Conservation (phyloP, 371 early-diverging fungal species). For the Amoeboradix gromovi region DNA sequence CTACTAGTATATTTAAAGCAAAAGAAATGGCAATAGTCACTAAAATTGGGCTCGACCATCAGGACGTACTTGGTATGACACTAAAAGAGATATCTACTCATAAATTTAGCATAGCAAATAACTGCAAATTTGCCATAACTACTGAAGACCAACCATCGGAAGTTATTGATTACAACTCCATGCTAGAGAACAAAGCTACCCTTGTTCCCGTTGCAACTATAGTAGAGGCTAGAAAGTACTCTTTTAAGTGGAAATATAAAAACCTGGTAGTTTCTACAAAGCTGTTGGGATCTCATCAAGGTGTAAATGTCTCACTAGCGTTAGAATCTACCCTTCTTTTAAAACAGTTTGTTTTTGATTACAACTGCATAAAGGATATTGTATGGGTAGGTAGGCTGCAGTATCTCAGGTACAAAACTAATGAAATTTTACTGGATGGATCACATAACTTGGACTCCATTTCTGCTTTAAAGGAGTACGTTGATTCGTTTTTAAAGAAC, state of each 20-base stretch:
- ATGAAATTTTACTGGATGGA: slow-evolving; percentile 39
- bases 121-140: background rate
- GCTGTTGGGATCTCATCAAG: background rate
- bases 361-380: too few species aligned
- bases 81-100: slow-evolving; percentile 65
- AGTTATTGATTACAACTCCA: background rate
- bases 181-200: too few species aligned
- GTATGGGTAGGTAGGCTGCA: background rate
- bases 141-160: background rate
- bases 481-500: slow-evolving; percentile 10
- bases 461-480: slow-evolving; percentile 22
- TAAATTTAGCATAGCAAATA: slow-evolving; percentile 68
- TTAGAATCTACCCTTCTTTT: background rate
- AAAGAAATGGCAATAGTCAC: slow-evolving; percentile 52
- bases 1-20: slow-evolving; percentile 38
- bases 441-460: slow-evolving; percentile 60
- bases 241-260: background rate
- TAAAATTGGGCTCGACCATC: slow-evolving; percentile 48
- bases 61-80: slow-evolving; percentile 34
- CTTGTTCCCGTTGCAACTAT: background rate
- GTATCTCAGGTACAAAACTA: background rate
- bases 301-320: background rate
- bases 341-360: background rate
- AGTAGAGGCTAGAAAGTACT: background rate
- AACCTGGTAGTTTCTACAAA: background rate